Percentiles rank a stretch among this genome's conserved stretches.
Evolutionary conservation across 2,329 filamentous ascomycete genomes (phyloP).

Genomic region (Curvularia verruculosa): DNA sequence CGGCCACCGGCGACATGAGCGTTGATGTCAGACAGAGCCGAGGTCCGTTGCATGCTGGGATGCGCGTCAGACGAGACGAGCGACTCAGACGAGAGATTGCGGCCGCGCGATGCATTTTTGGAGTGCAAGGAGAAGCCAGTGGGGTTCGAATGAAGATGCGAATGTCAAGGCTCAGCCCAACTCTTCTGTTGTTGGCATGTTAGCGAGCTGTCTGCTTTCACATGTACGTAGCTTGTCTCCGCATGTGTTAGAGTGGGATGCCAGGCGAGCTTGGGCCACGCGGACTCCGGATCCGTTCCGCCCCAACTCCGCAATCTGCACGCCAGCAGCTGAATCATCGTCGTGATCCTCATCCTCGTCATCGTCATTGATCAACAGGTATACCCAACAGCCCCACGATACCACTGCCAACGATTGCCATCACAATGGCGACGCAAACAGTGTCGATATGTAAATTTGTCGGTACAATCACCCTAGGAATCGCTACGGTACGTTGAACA

Average conservation of each 20-base stretch:
- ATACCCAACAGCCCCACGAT: neutral
- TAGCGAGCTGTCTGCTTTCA: neutral
- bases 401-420: neutral
- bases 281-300: neutral
- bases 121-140: neutral
- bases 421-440: slow-evolving; percentile 66
- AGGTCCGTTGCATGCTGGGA: slow-evolving; percentile 23
- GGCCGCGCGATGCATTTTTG: slow-evolving; percentile 1
- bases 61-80: slow-evolving; percentile 3
- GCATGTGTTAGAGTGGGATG: neutral
- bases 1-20: slow-evolving; percentile 12
- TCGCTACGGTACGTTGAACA: slow-evolving; percentile 74
- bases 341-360: neutral
- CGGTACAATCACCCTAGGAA: slow-evolving; percentile 84
- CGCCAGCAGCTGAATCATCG: slow-evolving; percentile 10
- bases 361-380: slow-evolving; percentile 21
- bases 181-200: neutral
- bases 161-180: too few species aligned
- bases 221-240: slow-evolving; percentile 11
- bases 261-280: slow-evolving; percentile 11
- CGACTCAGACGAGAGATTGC: neutral
- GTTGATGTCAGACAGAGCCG: slow-evolving; percentile 21
- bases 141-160: neutral
- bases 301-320: slow-evolving; percentile 25
- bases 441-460: slow-evolving; percentile 89